Evolutionary conservation across 257 asterid species (phyloP), one percentile per base, ranked within the genome.

Genomic region (Solanum dulcamara): DNA sequence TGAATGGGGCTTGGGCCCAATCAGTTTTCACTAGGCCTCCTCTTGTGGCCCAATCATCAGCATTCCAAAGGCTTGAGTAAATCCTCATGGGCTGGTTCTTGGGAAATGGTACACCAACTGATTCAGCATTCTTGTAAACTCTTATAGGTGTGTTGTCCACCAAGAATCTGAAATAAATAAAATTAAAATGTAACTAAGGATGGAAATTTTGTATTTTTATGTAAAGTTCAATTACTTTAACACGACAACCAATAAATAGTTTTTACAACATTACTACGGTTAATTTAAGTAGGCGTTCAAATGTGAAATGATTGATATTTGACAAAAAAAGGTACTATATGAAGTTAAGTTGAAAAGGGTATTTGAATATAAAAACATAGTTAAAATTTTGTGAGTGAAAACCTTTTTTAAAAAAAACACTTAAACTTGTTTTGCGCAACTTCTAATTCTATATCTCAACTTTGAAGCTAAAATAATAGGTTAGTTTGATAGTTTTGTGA

Each of bases 31-130:
- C 91, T 1, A 90, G 86, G 51, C 98, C 98, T 8, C 98, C 97
- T 88, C 96, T 93, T 6, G 98, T 95, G 1, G 98, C 98, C 98
- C 98, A 95, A 2, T 94, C 96, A 48, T 95, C 98, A 0, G 98
- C 98, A 81, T 95, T 93, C 98, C 98, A 95, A 1, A 95, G 94
- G 86, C 98, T 95, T 0, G 97, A 95, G 91, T 95, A 95, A 81
- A 95, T 91, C 85, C 91, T 94, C 98, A 94, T 95, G 0, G 98
- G 94, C 84, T 95, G 98, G 46, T 84, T 91, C 87, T 91, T 94
- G 0, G 96, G 98, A 89, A 88, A 94, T 10, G 97, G 92, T 0
- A 94, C 94, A 8, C 98, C 98, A n/a, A 87, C 12, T 13, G 93
- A 89, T 71, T 95, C 98, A 5, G 91, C 91, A 74, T 95, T 95